Evolutionary conservation across 352 stramenopile genomes (phyloP).

Genomic region (Sclerospora graminicola): DNA sequence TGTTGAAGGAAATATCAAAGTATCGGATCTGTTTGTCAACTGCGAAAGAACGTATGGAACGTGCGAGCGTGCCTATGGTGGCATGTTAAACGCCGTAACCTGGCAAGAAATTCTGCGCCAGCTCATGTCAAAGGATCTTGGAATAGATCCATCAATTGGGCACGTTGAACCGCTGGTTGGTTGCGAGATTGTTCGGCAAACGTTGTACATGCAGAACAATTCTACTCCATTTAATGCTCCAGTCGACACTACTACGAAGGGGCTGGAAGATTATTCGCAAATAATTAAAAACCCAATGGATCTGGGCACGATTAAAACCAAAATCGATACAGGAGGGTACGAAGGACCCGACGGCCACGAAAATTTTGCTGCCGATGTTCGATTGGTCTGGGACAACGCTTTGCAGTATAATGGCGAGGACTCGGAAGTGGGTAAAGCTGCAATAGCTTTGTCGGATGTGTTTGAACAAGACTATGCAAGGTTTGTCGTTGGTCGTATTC

Average conservation of each 20-base stretch:
- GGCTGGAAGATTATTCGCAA: slow-evolving; percentile 79
- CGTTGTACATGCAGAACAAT: slow-evolving; percentile 75
- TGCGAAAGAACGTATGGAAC: slow-evolving; percentile 67
- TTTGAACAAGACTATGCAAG: slow-evolving; percentile 76
- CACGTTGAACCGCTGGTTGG: slow-evolving; percentile 62
- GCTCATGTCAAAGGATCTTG: slow-evolving; percentile 72
- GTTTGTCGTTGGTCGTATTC: slow-evolving; percentile 51
- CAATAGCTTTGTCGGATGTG: slow-evolving; percentile 61
- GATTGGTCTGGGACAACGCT: slow-evolving; percentile 81
- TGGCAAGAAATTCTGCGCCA: slow-evolving; percentile 81
- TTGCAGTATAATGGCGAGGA: slow-evolving; percentile 72
- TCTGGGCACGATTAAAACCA: slow-evolving; percentile 79
- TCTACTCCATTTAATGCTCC: slow-evolving; percentile 73
- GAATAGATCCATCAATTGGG: slow-evolving; percentile 61
- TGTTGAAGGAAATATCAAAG: slow-evolving; percentile 72
- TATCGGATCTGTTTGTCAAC: slow-evolving; percentile 67
- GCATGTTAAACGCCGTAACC: slow-evolving; percentile 68
- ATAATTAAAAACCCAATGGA: slow-evolving; percentile 88
- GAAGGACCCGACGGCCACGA: slow-evolving; percentile 47
- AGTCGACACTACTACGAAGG: slow-evolving; percentile 68
- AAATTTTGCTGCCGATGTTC: slow-evolving; percentile 61
- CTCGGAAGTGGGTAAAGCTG: slow-evolving; percentile 58
- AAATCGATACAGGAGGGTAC: slow-evolving; percentile 64
- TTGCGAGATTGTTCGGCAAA: slow-evolving; percentile 72
- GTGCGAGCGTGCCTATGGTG: slow-evolving; percentile 51